A percentile compares a stretch with the other conserved stretches of the same genome.
These are phyloP conservation scores for Didymella arachidicola DNA, from an alignment of 2,329 filamentous ascomycete genomes.

Conservation along the genomic window DNA sequence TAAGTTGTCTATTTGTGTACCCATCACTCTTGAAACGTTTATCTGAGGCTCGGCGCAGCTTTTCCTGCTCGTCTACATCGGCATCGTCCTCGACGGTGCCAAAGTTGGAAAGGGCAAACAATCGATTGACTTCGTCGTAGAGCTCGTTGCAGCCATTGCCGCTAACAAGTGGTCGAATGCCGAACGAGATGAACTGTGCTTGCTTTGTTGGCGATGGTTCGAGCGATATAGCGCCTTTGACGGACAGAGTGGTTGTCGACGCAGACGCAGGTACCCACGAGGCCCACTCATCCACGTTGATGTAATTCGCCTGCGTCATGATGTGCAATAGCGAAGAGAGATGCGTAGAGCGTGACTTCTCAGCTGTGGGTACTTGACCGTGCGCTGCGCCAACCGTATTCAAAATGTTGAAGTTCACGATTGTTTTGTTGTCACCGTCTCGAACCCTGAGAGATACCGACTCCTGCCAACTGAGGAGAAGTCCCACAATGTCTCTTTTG, in stretches of 20 bases:
- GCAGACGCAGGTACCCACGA: constrained; percentile 78
- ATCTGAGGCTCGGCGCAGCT: constrained; percentile 48
- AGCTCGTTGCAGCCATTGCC: constrained; percentile 68
- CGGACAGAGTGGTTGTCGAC: constrained; percentile 65
- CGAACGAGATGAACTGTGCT: constrained; percentile 83
- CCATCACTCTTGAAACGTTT: constrained; percentile 56
- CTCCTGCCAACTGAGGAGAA: constrained; percentile 74
- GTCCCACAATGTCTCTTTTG: constrained; percentile 64
- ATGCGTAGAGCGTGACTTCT: constrained; percentile 27
- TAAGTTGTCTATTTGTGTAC: constrained; percentile 62
- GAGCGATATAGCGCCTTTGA: constrained; percentile 76
- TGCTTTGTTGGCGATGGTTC: constrained; percentile 74
- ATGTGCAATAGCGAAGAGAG: constrained; percentile 50
- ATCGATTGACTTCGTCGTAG: constrained; percentile 78
- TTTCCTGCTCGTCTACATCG: constrained; percentile 49
- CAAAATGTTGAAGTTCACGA: constrained; percentile 43
- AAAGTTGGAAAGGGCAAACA: constrained; percentile 81
- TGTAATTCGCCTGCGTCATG: constrained; percentile 71
- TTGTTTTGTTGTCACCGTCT: constrained; percentile 57
- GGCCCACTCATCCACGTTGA: constrained; percentile 59
- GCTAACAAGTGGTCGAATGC: constrained; percentile 69
- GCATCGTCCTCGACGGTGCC: constrained; percentile 63
- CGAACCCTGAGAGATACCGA: constrained; percentile 66
- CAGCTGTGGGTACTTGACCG: background rate
- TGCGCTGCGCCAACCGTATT: background rate